Evolutionary conservation across 1,284 basidiomycete genomes (phyloP), one percentile per base, ranked within the genome.

Genomic region (Apiotrichum porosum): DNA sequence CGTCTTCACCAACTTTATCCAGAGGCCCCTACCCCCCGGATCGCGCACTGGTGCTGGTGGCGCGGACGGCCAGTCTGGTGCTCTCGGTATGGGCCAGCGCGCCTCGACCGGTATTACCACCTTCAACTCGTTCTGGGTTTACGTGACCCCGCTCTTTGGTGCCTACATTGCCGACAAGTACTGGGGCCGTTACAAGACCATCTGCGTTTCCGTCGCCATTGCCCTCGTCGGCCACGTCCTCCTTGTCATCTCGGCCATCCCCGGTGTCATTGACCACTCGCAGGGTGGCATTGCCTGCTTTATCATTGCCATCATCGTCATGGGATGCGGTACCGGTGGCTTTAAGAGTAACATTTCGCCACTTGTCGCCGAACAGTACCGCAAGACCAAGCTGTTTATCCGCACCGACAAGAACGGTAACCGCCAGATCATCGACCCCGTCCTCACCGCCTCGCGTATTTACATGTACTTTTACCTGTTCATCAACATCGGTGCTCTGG

Each of bases 11-110:
- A 61, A 65, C 48, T 62, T 62, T 36, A 50, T 67, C 53, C 52
- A 56, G 39, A 42, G 53, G 53, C 78, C 79, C 0, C 79, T 88
- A 2, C 87, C 86, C 1, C 52, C 61, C 0, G 66, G 64, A 9
- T 80, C 80, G 33, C 17, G 1, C 10, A 87, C 85, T 6, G 77
- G 66, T 32, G 79, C 86, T 3, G 87, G 87, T 55, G 83, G 83
- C 6, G 81, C 83, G 51, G 80, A 76, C 15, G 79, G 83, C 18
- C 52, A 63, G 39, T 82, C 83, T 0, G 87, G 86, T 60, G 68
- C 68, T 18, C 54, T 68, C 12, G 59, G 57, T 41, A 42, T 57
- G 36, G 65, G 63, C 6, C 37, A 39, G 37, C 37, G 26, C 13
- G 37, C 37, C 3, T 30, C 26, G 3, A 39, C 37, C 14, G 37